A percentile compares a stretch with the other conserved stretches of the same genome.
Conservation (phyloP, 768 basidiomycete genomes). For the Daedaleopsis nitida region DNA sequence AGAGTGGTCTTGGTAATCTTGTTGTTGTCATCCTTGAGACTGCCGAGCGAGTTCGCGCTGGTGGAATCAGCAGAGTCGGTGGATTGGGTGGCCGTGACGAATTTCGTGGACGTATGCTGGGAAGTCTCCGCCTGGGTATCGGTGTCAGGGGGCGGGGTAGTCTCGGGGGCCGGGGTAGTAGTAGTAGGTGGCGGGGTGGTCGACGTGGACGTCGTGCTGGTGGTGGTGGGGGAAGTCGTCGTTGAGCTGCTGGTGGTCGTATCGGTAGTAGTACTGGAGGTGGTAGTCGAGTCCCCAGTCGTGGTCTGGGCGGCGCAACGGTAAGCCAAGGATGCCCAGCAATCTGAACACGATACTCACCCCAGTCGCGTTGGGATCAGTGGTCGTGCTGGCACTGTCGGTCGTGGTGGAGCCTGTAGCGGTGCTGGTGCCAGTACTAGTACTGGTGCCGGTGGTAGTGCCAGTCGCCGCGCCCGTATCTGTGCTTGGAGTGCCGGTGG, state of each 20-base stretch:
- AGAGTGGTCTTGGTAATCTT: slow-evolving; percentile 46
- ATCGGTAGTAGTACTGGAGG: not conserved
- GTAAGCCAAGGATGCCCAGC: not conserved
- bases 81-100: slow-evolving; percentile 13
- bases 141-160: not conserved
- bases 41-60: slow-evolving; percentile 10
- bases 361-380: not conserved
- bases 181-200: slow-evolving; percentile 8
- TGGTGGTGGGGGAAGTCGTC: slow-evolving; percentile 17
- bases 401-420: slow-evolving; percentile 11
- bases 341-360: not conserved
- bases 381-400: not conserved
- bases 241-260: not conserved
- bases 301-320: not conserved
- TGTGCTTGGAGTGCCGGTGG: slow-evolving; percentile 24
- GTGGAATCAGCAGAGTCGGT: slow-evolving; percentile 33
- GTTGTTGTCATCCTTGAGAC: slow-evolving; percentile 33
- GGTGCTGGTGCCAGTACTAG: not conserved
- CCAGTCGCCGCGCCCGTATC: too few species aligned
- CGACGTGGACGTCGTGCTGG: slow-evolving; percentile 7
- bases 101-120: slow-evolving; percentile 11
- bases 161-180: not conserved
- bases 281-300: not conserved
- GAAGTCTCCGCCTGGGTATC: slow-evolving; percentile 19
- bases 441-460: slow-evolving; percentile 1